Evolutionary conservation across 1,284 basidiomycete species (phyloP), one percentile per base, ranked within the genome.

Genomic region (Golubevia sp.): DNA sequence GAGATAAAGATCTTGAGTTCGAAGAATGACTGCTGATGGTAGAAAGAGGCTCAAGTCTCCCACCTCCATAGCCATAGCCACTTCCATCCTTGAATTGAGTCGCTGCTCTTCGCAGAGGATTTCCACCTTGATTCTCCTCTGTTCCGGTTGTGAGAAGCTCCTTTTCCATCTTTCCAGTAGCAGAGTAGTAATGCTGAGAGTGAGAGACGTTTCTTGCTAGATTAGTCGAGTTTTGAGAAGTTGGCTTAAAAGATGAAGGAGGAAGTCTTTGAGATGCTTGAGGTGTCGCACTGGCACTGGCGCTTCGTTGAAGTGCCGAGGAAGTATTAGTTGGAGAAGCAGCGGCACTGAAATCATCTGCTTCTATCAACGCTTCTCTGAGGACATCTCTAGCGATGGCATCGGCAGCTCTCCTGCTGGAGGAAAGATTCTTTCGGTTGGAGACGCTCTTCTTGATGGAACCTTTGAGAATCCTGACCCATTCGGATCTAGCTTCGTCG

Each of bases 151-250:
- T 56, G 2, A 67, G 60, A 5, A 69, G 50, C 25, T 74, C 74
- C 21, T 66, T 61, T 13, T 66, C 20, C 0, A 66, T 68, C 0
- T 62, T 65, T 0, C 68, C 70, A 0, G 58, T 30, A 11, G 60
- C 50, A 0, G 66, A 67, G 48, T 77, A 77, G 65, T 77, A 77
- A 55, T 71, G 73, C 5, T 65, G 55, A 0, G 63, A 66, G 2
- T 70, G 68, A 18, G 73, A 75, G 6, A 62, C 64, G 2, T 68
- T 58, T 11, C 30, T 34, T 3, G 30, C 30, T 11, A 34, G 30
- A 3, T 11, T 11, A 34, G 4, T 34, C 11, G 30, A 11, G 11
- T 34, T 34, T 11, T 34, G 30, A 34, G 4, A 5, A 11, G 11
- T 3, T n/a, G n/a, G n/a, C n/a, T n/a, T n/a, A n/a, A n/a, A n/a